Evolutionary conservation across 495 filamentous ascomycete genomes (phyloP).

Genomic region (Penicillium bovifimosum): DNA sequence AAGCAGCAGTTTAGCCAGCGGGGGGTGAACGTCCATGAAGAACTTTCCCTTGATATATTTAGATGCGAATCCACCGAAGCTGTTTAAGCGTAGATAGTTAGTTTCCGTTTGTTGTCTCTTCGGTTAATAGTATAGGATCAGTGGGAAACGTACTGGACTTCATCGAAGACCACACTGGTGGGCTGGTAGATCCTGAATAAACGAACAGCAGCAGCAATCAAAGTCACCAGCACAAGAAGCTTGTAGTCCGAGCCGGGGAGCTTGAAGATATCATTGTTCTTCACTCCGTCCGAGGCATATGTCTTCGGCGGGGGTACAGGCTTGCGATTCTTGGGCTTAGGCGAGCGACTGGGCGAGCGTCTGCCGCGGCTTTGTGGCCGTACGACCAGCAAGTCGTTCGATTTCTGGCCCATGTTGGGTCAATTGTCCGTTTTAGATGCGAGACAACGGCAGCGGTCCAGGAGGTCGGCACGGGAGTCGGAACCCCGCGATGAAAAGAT

Average conservation of each 20-base stretch:
- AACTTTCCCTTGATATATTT: slow-evolving; percentile 99
- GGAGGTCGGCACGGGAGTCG: slow-evolving; percentile 3
- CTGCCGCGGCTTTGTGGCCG: slow-evolving; percentile 31
- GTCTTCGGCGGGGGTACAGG: slow-evolving; percentile 17
- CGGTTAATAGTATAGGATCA: not conserved
- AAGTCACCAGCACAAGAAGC: slow-evolving; percentile 62
- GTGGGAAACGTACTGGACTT: slow-evolving; percentile 77
- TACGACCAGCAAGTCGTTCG: slow-evolving; percentile 37
- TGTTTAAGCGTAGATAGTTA: slow-evolving; percentile 26
- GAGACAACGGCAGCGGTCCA: slow-evolving; percentile 10
- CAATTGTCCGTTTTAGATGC: slow-evolving; percentile 4
- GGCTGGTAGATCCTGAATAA: slow-evolving; percentile 96
- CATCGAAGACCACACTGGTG: slow-evolving; percentile 94
- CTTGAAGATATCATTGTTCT: slow-evolving; percentile 47
- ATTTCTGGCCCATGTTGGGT: slow-evolving; percentile 32
- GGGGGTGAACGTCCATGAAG: slow-evolving; percentile 99
- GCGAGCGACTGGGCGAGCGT: slow-evolving; percentile 40
- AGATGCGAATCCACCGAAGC: slow-evolving; percentile 94
- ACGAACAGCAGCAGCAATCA: slow-evolving; percentile 73
- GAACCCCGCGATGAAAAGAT: not conserved
- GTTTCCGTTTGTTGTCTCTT: not conserved
- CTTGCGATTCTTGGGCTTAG: slow-evolving; percentile 40
- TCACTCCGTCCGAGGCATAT: slow-evolving; percentile 50
- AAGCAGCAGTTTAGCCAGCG: slow-evolving; percentile 92
- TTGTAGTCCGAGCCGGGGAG: slow-evolving; percentile 79